Conservation (phyloP, 2,329 filamentous ascomycete species). For the Fusarium falciforme region DNA sequence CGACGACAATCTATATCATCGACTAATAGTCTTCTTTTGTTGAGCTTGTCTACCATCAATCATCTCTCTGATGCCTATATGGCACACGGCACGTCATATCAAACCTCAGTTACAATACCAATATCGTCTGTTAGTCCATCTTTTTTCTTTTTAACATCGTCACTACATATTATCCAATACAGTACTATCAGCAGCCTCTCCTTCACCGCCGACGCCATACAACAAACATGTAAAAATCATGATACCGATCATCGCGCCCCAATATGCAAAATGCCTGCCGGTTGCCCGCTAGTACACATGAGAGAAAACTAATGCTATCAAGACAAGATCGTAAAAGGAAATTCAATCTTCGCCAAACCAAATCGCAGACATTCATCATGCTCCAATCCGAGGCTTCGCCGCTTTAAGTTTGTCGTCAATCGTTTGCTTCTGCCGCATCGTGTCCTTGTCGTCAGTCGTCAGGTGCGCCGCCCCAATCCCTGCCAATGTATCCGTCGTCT, state of each 20-base stretch:
- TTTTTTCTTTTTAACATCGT: not conserved
- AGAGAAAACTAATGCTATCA: slow-evolving; percentile 9
- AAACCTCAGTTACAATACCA: not conserved
- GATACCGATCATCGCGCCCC: slow-evolving; percentile 27
- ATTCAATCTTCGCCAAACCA: slow-evolving; percentile 19
- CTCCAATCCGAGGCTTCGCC: slow-evolving; percentile 10
- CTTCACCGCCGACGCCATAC: not conserved
- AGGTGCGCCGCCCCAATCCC: slow-evolving; percentile 21
- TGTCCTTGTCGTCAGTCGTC: slow-evolving; percentile 32
- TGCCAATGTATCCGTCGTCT: slow-evolving; percentile 6
- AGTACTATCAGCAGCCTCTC: not conserved
- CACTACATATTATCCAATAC: not conserved
- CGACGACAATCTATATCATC: not conserved
- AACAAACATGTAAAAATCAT: slow-evolving; percentile 4
- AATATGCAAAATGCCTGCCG: slow-evolving; percentile 33
- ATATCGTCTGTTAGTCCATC: not conserved
- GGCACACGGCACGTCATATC: not conserved
- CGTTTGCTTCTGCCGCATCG: slow-evolving; percentile 26
- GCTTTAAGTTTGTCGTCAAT: slow-evolving; percentile 35
- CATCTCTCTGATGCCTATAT: not conserved
- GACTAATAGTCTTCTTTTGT: not conserved
- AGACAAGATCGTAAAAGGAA: slow-evolving; percentile 23
- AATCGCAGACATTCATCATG: slow-evolving; percentile 31
- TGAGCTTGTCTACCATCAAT: not conserved
- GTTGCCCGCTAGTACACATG: slow-evolving; percentile 33